Base-by-base conservation (phyloP, 2,329 filamentous ascomycete species). In the Fusarium sp. region DNA sequence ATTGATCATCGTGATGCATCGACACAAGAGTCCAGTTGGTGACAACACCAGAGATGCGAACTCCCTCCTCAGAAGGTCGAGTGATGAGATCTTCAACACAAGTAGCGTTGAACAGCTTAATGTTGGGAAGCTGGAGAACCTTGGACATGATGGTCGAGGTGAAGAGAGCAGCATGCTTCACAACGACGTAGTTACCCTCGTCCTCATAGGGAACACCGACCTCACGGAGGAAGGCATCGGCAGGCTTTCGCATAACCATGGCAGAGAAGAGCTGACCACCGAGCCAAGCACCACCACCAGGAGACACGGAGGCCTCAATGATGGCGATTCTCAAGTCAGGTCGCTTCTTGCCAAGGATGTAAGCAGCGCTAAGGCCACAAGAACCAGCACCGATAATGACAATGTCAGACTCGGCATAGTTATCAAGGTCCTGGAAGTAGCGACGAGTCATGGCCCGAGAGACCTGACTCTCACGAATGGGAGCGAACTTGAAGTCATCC, bases 71-170 rank as follows among this genome's bases (percentile, higher is more conserved):
- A 2, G 83, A 85, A 22, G 90, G 90, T 51, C 95, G 93, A 22
- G 95, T 98, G 84, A 98, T 96, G 72, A 98, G 87, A 79, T 98
- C 95, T 85, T 98, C 95, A 49, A 98, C 95, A 22, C 93, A 89
- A 38, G 95, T 98, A 40, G 95, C 95, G 81, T 98, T 98, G 91
- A 98, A 98, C 71, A 98, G 91, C 90, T 98, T 98, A 80, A 98
- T 90, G 84, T 98, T 98, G 72, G 94, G 93, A 86, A 97, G 93
- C 68, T 89, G 84, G 60, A 98, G 87, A 11, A 98, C 95, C 84
- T 93, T 93, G 80, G 92, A 92, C 78, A 98, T 86, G 67, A 98
- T 87, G 29, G 95, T 98, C 69, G 92, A 94, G 35, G 95, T 98
- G 87, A 98, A 98, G 70, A 98, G 89, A 0, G 95, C 94, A 36